Evolutionary conservation across 2,329 filamentous ascomycete genomes (phyloP), one percentile per base, ranked within the genome.

Genomic region (Exophiala sp.): DNA sequence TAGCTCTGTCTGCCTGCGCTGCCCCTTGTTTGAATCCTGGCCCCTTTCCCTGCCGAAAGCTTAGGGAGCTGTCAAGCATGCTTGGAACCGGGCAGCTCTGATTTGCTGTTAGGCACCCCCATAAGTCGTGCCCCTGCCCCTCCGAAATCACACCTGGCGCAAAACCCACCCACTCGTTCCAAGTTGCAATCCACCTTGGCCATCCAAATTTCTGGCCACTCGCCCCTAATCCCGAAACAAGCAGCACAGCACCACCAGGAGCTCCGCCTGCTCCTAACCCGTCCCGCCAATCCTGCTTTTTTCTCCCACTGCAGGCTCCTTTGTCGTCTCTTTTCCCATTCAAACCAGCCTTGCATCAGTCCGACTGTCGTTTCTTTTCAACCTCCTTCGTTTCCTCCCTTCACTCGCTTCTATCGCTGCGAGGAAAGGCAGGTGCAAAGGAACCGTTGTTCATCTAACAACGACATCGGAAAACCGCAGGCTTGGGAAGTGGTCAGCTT

Each of bases 361-460:
- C n/a, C n/a, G n/a, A 50, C 56, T 55, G 57, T 62, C 53, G 55
- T 59, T 56, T 37, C 3, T 37, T 37, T 58, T 50, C 40, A 52
- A 50, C 23, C 50, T 48, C 47, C 34, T 37, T 37, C 34, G 34
- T 19, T 3, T 37, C 57, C 55, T 41, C 47, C 50, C 52, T 58
- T 53, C 42, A 52, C 47, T 60, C 55, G 55, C 50, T 58, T 56
- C 54, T 40, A 50, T 57, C 51, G 54, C 51, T 57, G 54, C 54
- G 54, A 39, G 48, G 27, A 47, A 52, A 51, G 54, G 48, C 42
- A 52, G 34, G 51, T 46, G 43, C 38, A 39, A 39, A 46, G 45
- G 43, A 29, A 18, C 16, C 11, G 10, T 23, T 41, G n/a, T 48
- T 27, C 23, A 27, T 39, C 23, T 18, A 32, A 8, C 43, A 40